Evolutionary conservation across 2,329 filamentous ascomycete species (phyloP).

Genomic region (Septoria linicola): DNA sequence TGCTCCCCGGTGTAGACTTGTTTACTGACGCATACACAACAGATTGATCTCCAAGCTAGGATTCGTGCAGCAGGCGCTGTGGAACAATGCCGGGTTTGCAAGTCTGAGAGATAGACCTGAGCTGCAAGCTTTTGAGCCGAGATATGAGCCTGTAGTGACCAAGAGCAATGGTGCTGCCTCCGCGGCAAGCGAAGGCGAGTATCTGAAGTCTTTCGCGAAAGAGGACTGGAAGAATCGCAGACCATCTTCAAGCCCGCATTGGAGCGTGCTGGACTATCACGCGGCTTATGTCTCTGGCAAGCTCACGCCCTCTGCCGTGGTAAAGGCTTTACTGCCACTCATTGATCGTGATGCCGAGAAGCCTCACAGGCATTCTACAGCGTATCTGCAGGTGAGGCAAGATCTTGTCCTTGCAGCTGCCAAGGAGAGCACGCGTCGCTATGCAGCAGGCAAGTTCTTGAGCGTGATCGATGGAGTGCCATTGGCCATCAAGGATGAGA

Average conservation of each 20-base stretch:
- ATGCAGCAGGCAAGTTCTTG: constrained; percentile 63
- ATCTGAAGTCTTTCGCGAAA: constrained; percentile 10
- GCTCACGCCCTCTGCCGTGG: constrained; percentile 70
- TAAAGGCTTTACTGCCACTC: constrained; percentile 67
- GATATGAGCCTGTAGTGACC: constrained; percentile 60
- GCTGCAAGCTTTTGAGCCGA: constrained; percentile 56
- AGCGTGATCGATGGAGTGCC: constrained; percentile 78
- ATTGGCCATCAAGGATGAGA: constrained; percentile 80
- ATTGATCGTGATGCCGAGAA: constrained; percentile 60
- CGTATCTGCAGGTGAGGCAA: constrained; percentile 68
- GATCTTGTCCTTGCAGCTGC: constrained; percentile 67
- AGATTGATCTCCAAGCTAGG: constrained; percentile 62
- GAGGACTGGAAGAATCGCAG: constrained; percentile 27
- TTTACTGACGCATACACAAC: constrained; percentile 3
- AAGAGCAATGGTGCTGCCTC: constrained; percentile 39
- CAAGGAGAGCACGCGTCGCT: constrained; percentile 69
- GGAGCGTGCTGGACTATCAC: constrained; percentile 72
- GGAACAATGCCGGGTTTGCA: constrained; percentile 68
- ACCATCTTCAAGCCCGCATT: constrained; percentile 31
- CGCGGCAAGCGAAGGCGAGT: neutral
- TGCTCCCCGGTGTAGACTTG: constrained; percentile 1
- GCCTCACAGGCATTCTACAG: constrained; percentile 61
- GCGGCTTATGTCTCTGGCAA: constrained; percentile 68
- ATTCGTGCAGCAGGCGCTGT: constrained; percentile 62
- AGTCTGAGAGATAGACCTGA: constrained; percentile 56